Base-by-base conservation (phyloP, 2,329 filamentous ascomycete species). In the Colletotrichum horii region DNA sequence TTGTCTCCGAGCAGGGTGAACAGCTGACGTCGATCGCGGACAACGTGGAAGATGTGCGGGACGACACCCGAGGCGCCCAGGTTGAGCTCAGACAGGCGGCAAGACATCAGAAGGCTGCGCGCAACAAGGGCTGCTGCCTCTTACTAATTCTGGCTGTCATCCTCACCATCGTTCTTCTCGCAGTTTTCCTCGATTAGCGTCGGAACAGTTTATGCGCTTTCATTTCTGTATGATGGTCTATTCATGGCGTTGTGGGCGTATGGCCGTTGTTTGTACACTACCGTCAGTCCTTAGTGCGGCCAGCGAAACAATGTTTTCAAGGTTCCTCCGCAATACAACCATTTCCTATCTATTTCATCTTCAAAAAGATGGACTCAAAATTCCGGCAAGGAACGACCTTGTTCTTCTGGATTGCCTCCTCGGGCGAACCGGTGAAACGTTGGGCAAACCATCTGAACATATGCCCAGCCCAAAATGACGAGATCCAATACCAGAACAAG, bases 121-220 rank as follows among this genome's bases (percentile, higher is more conserved):
- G 97, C 78, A 97, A 95, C 86, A 98, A 98, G 89, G 95, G 95
- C 55, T 99, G 96, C 84, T 98, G 96, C 83, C 87, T 99, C 83
- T 85, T 99, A 81, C 85, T 99, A 66, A 96, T 99, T 76, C 84
- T 99, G 81, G 93, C 94, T 2, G 91, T 99, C 64, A 97, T 99
- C 75, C 84, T 98, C 80, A 94, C 95, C 5, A 95, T 99, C 79
- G 93, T 99, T 60, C 89, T 99, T 75, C 86, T 99, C 79, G 97
- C 97, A 16, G 94, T 96, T 68, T 92, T 96, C 67, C 83, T 98
- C 80, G 94, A 94, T 74, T 97, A 78, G 75, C 52, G 55, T 66
- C 26, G 62, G 36, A 15, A 43, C 16, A 28, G 65, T 36, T 62
- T 64, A 43, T 28, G 32, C 32, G 16, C 52, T 34, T 38, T 65